Evolutionary conservation across 2,329 filamentous ascomycete genomes (phyloP).

Genomic region (Trichoderma sp.): DNA sequence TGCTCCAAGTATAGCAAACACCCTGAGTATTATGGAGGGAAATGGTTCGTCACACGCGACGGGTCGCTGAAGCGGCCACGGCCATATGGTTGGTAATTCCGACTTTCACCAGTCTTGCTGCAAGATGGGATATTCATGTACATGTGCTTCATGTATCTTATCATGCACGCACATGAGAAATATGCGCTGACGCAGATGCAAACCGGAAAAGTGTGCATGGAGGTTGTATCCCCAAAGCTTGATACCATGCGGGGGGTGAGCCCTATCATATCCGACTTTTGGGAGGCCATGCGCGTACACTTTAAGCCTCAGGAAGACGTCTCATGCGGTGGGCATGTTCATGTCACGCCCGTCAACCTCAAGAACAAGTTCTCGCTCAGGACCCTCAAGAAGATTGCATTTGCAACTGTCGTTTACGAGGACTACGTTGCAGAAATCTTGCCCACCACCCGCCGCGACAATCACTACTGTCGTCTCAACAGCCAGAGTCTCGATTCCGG

Average conservation of each 20-base stretch:
- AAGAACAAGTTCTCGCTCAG: constrained; percentile 36
- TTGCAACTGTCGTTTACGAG: constrained; percentile 36
- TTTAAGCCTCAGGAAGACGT: constrained; percentile 37
- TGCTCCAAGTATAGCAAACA: constrained; percentile 40
- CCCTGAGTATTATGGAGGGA: constrained; percentile 41
- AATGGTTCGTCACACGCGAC: constrained; percentile 42
- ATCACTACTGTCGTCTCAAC: constrained; percentile 37
- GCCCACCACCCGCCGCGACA: constrained; percentile 33
- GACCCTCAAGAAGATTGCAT: constrained; percentile 38
- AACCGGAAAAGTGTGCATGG: constrained; percentile 38
- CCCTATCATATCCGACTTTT: constrained; percentile 38
- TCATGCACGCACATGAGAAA: neutral
- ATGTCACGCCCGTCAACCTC: constrained; percentile 36
- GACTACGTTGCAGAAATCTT: constrained; percentile 35
- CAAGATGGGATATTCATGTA: neutral
- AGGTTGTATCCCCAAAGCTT: constrained; percentile 40
- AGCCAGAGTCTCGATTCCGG: constrained; percentile 33
- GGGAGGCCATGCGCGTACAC: constrained; percentile 42
- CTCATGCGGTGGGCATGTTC: constrained; percentile 40
- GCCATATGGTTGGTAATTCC: constrained; percentile 33
- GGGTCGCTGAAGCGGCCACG: constrained; percentile 39
- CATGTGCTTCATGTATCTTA: neutral
- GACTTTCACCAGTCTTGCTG: neutral
- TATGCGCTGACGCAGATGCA: constrained; percentile 8
- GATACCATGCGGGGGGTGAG: constrained; percentile 35